Percentiles rank a stretch among this genome's conserved stretches.
Evolutionary conservation across 208 protist genomes (phyloP).

Genomic region (Tetramitus jugosus): DNA sequence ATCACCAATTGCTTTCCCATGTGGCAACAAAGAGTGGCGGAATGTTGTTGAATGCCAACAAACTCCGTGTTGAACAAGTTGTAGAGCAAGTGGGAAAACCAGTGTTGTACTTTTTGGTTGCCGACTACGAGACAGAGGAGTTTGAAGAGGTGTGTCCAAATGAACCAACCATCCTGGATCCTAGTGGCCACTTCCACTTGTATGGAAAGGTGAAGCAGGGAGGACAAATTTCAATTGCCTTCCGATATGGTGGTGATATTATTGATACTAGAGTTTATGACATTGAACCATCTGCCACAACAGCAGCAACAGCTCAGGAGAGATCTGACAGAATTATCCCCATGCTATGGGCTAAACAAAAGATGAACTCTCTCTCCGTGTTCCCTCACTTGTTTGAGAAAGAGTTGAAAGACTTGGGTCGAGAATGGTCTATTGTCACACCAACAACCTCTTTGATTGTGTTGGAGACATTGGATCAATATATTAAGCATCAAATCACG

Average conservation of each 20-base stretch:
- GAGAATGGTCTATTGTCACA: background rate
- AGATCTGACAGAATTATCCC: background rate
- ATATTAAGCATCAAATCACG: slow-evolving; percentile 9
- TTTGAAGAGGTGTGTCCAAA: slow-evolving; percentile 1
- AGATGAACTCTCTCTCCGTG: background rate
- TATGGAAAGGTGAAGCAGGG: background rate
- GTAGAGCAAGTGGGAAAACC: background rate
- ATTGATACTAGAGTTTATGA: background rate
- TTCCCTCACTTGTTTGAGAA: background rate
- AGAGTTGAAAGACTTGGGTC: background rate
- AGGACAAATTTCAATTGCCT: background rate
- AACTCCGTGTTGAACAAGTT: too few species aligned
- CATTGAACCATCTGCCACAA: background rate
- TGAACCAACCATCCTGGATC: background rate
- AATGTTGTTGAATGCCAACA: background rate
- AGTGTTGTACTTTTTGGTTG: background rate
- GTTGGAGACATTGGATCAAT: slow-evolving; percentile 18
- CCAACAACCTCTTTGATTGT: background rate
- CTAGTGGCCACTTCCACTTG: background rate
- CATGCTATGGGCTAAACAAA: slow-evolving; percentile 8
- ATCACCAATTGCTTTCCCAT: background rate
- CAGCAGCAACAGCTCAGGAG: background rate
- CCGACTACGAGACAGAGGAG: slow-evolving; percentile 3
- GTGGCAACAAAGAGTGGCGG: slow-evolving; percentile 5
- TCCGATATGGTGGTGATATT: background rate